Conservation (phyloP, 768 basidiomycete genomes). For the Phlebiopsis gigantea region DNA sequence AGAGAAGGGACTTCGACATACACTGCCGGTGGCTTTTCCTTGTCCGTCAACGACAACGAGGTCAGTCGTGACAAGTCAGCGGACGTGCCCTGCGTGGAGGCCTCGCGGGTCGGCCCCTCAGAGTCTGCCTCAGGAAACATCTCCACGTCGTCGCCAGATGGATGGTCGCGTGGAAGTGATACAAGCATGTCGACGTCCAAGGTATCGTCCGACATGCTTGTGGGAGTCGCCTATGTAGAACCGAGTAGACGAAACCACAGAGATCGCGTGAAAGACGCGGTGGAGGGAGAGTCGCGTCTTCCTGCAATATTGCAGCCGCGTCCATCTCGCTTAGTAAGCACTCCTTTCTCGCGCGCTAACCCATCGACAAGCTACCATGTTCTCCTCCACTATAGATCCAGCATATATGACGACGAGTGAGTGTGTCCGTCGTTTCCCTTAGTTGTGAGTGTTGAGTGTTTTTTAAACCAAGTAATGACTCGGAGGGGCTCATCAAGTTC, state of each 20-base stretch:
- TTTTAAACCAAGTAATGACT: too few species aligned
- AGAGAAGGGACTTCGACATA: constrained; percentile 7
- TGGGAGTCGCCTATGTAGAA: too few species aligned
- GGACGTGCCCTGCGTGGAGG: not conserved
- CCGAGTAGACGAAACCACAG: not conserved
- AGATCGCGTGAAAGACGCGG: constrained; percentile 3
- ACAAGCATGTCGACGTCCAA: constrained; percentile 7
- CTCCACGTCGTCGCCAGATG: constrained; percentile 5
- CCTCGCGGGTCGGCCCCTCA: not conserved
- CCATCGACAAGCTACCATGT: not conserved
- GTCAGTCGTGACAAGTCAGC: constrained; percentile 1
- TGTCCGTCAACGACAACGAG: not conserved
- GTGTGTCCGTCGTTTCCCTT: too few species aligned
- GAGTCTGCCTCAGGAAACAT: not conserved
- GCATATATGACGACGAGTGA: too few species aligned
- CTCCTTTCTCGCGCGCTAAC: too few species aligned
- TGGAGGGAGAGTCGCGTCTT: not conserved
- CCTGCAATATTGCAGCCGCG: constrained; percentile 5
- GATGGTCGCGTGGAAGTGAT: not conserved
- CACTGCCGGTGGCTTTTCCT: not conserved
- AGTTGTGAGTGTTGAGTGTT: too few species aligned
- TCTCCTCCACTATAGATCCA: too few species aligned
- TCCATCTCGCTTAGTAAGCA: too few species aligned
- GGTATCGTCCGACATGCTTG: constrained; percentile 5
- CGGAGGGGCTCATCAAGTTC: too few species aligned